Evolutionary conservation across 306 rosid genomes (phyloP).

Genomic region (Neltuma alba): DNA sequence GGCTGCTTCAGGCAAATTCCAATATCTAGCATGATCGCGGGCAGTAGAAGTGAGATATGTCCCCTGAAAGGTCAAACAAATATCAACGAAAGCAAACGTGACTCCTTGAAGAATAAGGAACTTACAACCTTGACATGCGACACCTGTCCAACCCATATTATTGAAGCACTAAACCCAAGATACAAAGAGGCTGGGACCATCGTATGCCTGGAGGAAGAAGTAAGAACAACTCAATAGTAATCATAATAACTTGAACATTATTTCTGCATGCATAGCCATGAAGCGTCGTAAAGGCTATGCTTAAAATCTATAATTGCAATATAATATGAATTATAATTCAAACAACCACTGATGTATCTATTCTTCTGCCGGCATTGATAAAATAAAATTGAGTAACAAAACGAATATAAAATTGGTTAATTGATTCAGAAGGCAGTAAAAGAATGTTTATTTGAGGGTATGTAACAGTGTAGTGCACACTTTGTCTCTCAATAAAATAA

Average conservation of each 20-base stretch:
- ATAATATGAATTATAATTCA: neutral
- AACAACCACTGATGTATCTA: neutral
- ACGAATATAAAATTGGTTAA: constrained; percentile 5
- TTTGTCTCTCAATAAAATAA: neutral
- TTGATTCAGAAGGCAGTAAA: neutral
- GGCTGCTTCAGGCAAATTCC: constrained; percentile 71
- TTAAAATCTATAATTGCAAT: neutral
- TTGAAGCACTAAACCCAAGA: constrained; percentile 92
- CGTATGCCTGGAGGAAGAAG: constrained; percentile 66
- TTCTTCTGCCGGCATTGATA: constrained; percentile 7
- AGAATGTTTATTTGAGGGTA: constrained; percentile 10
- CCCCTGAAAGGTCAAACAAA: constrained; percentile 59
- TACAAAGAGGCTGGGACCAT: constrained; percentile 88
- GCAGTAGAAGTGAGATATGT: constrained; percentile 88
- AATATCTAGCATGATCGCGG: constrained; percentile 66
- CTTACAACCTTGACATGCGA: constrained; percentile 29
- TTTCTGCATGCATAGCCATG: constrained; percentile 15
- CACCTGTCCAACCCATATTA: constrained; percentile 97
- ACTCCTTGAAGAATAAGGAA: constrained; percentile 31
- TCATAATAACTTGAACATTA: constrained; percentile 10
- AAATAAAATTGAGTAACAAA: too few species aligned
- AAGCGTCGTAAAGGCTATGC: constrained; percentile 13
- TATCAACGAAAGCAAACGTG: constrained; percentile 22
- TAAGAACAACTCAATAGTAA: neutral
- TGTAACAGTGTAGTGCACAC: neutral